Conservation (phyloP, 768 basidiomycete species). For the Paxillus involutus region DNA sequence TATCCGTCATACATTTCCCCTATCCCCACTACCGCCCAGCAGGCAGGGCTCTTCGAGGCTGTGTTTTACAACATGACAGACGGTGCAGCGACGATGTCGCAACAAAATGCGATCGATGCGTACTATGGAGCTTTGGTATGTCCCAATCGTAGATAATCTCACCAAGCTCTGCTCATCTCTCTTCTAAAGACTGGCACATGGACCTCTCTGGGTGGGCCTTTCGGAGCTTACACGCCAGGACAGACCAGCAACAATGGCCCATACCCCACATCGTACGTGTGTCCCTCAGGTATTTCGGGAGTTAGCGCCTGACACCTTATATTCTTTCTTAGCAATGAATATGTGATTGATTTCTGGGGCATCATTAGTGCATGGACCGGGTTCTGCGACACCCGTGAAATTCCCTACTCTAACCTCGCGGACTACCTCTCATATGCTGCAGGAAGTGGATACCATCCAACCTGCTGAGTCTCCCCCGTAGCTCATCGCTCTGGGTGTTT, state of each 20-base stretch:
- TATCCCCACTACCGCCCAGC: conserved; percentile 9
- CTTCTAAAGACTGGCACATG: conserved; percentile 16
- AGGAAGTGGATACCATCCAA: conserved; percentile 12
- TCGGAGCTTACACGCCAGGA: neutral
- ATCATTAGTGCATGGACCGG: conserved; percentile 25
- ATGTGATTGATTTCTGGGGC: conserved; percentile 22
- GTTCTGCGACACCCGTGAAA: conserved; percentile 17
- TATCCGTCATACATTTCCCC: conserved; percentile 8
- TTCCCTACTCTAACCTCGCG: conserved; percentile 22
- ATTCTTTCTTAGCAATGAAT: conserved; percentile 8
- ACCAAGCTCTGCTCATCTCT: neutral
- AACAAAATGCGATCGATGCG: conserved; percentile 21
- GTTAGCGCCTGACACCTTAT: neutral
- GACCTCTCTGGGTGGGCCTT: conserved; percentile 3
- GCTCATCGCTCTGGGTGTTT: neutral
- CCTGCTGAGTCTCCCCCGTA: conserved; percentile 8
- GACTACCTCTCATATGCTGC: conserved; percentile 24
- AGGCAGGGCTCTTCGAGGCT: conserved; percentile 14
- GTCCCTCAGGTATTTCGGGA: neutral
- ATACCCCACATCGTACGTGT: conserved; percentile 20
- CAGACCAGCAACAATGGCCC: conserved; percentile 17
- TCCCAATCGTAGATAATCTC: neutral
- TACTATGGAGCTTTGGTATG: conserved; percentile 21
- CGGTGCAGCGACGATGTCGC: conserved; percentile 16
- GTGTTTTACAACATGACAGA: conserved; percentile 21